Evolutionary conservation across 345 rosid genomes (phyloP).

Genomic region (Salix suchowensis): DNA sequence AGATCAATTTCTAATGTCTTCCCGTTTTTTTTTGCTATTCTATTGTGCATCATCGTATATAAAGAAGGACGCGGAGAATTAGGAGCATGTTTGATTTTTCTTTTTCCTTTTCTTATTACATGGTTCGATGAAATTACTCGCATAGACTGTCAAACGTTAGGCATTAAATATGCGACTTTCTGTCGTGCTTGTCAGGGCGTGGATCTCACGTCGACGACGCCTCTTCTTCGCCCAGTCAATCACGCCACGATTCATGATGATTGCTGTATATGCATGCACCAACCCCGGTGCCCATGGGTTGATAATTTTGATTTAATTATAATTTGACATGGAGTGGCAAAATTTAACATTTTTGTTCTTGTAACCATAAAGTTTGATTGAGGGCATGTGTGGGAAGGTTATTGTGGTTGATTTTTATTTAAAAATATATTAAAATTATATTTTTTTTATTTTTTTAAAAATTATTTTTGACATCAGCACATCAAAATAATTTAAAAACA

Average conservation of each 20-base stretch:
- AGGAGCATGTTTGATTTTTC: background rate
- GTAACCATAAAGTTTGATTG: no score
- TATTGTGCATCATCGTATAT: background rate
- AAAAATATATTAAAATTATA: no score
- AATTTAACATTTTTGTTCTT: no score
- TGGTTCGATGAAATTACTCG: background rate
- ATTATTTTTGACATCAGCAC: no score
- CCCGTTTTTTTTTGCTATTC: background rate
- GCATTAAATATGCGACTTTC: background rate
- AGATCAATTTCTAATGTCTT: background rate
- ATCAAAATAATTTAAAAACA: no score
- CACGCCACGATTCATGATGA: constrained; percentile 1
- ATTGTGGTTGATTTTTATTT: no score
- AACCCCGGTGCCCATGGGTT: background rate
- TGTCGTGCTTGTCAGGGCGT: background rate
- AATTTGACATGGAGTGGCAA: no score
- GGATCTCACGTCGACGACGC: constrained; percentile 2
- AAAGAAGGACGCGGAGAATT: no score
- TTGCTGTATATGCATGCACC: background rate
- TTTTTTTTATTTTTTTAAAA: no score
- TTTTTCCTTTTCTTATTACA: background rate
- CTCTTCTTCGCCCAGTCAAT: background rate
- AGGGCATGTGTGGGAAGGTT: no score
- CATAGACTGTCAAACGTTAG: background rate
- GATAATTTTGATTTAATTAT: no score